Percentiles rank a stretch among this genome's conserved stretches.
phyloP scores from a whole-genome alignment of 176 grass and related monocot species.

The Bothriochloa decipiens region DNA sequence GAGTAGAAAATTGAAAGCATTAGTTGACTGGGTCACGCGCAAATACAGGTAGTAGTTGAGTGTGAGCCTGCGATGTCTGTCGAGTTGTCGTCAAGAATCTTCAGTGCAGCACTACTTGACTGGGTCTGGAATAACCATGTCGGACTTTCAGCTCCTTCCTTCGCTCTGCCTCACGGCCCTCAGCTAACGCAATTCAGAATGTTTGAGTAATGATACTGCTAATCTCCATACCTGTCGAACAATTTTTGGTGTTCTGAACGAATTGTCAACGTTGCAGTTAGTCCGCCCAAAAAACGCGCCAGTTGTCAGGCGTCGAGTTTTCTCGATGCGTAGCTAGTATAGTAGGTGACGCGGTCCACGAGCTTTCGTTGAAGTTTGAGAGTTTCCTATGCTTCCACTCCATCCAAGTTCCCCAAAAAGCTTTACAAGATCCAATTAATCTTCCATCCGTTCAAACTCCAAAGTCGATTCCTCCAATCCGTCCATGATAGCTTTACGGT shows the following conservation, averaged over 20 bases:
- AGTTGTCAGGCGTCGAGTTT: not conserved
- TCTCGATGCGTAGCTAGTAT: no score
- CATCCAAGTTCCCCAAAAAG: no score
- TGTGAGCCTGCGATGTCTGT: not conserved
- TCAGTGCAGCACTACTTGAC: not conserved
- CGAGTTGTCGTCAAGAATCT: not conserved
- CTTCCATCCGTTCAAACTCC: not conserved
- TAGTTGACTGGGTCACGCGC: not conserved
- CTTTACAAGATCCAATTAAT: not conserved
- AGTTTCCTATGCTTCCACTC: not conserved
- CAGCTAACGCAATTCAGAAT: not conserved
- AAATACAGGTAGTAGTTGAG: not conserved
- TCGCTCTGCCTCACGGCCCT: not conserved
- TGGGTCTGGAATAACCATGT: not conserved
- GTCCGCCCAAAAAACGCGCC: not conserved
- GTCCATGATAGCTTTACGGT: not conserved
- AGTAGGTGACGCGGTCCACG: not conserved
- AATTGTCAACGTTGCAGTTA: no score
- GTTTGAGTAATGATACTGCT: not conserved
- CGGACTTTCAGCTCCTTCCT: not conserved
- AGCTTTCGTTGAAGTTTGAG: not conserved
- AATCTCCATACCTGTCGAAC: no score
- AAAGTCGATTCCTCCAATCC: not conserved
- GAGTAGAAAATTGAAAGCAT: not conserved
- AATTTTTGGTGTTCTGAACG: no score